These are phyloP conservation scores for Phalaenopsis hybrid DNA, from an alignment of 116 monocot genomes.

Conservation along the genomic window DNA sequence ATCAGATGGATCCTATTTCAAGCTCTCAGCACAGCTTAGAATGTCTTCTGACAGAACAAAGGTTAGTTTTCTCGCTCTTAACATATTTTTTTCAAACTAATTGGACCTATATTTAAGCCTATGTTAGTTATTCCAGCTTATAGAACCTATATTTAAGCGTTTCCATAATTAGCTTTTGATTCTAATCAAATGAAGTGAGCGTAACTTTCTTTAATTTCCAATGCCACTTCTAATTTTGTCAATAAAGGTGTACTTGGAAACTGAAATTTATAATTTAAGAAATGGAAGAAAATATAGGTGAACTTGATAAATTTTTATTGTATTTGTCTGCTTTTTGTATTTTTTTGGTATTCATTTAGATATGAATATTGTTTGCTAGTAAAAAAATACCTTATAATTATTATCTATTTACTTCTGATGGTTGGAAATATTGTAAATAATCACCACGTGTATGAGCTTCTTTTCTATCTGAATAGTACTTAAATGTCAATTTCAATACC, in stretches of 20 bases:
- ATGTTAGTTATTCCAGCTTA: background rate
- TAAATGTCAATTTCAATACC: background rate
- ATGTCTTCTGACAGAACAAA: conserved; percentile 98
- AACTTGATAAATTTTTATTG: background rate
- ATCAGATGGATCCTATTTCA: conserved; percentile 79
- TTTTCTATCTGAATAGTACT: background rate
- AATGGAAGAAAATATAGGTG: background rate
- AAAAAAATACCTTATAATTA: background rate
- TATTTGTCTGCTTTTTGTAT: background rate
- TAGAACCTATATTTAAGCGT: background rate
- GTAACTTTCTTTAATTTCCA: background rate
- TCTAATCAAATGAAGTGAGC: background rate
- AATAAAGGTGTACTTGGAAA: background rate
- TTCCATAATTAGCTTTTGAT: background rate
- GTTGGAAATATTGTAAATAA: background rate
- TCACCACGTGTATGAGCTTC: background rate
- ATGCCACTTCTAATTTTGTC: background rate
- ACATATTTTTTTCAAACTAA: background rate
- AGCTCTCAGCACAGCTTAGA: conserved; percentile 66
- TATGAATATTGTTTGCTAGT: background rate
- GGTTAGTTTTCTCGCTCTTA: conserved; percentile 26
- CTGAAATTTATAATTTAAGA: background rate
- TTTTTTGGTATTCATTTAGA: background rate
- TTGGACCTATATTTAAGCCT: background rate
- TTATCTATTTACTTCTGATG: background rate